Percentiles rank a stretch among this genome's conserved stretches.
phyloP scores from a whole-genome alignment of 2,329 filamentous ascomycete genomes.

The Calonectria naviculata region DNA sequence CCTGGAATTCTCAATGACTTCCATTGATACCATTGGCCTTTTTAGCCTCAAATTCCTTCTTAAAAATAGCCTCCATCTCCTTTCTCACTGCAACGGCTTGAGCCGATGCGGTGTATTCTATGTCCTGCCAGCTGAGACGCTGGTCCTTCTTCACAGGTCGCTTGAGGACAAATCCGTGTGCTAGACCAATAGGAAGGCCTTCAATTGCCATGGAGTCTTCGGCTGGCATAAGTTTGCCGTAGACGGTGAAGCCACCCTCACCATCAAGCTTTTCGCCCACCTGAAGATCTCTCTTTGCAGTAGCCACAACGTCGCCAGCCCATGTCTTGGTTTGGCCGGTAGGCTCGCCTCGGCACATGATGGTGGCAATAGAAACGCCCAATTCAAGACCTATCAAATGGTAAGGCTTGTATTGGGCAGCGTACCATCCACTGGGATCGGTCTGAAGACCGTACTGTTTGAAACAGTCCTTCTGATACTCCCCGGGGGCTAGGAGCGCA shows the following conservation, averaged over 20 bases:
- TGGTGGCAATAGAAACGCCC: constrained; percentile 54
- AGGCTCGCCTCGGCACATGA: constrained; percentile 58
- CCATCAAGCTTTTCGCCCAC: constrained; percentile 57
- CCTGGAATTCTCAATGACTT: neutral
- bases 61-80: constrained; percentile 56
- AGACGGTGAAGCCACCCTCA: constrained; percentile 58
- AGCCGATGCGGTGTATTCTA: constrained; percentile 52
- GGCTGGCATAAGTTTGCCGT: constrained; percentile 55
- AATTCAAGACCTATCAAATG: constrained; percentile 60
- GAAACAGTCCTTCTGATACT: constrained; percentile 56
- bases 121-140: constrained; percentile 54
- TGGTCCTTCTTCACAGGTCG: constrained; percentile 53
- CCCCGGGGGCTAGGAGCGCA: constrained; percentile 40
- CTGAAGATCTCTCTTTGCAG: constrained; percentile 56
- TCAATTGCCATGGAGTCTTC: constrained; percentile 52
- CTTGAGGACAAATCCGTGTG: constrained; percentile 55
- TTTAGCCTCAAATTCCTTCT: constrained; percentile 33
- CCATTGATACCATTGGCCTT: constrained; percentile 24
- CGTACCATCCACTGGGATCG: constrained; percentile 51
- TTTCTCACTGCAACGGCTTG: constrained; percentile 53
- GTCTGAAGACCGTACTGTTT: constrained; percentile 57
- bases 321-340: constrained; percentile 57
- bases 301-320: constrained; percentile 57
- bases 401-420: constrained; percentile 58
- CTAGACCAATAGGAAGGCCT: constrained; percentile 55